Conservation (phyloP, 164 flowering plant genomes). For the Stephania japonica region DNA sequence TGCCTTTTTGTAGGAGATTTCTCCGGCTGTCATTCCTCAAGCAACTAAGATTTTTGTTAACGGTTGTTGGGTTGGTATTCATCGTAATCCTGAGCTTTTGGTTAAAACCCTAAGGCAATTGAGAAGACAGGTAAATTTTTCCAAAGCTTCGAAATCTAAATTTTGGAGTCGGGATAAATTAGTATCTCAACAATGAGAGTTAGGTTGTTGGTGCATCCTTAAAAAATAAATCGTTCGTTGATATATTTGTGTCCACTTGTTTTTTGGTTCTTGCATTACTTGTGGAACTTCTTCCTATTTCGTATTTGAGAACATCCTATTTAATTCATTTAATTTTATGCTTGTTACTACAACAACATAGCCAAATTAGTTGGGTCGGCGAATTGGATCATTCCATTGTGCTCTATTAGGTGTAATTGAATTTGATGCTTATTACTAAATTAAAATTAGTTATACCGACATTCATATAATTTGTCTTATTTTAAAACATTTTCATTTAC, state of each 20-base stretch:
- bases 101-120: slow-evolving; percentile 74
- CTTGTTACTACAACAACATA: too few relatives aligned
- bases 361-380: too few relatives aligned
- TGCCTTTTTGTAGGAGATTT: slow-evolving; percentile 65
- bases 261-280: not conserved
- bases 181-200: not conserved
- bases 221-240: not conserved
- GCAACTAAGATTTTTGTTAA: slow-evolving; percentile 96
- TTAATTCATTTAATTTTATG: too few relatives aligned
- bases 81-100: slow-evolving; percentile 92
- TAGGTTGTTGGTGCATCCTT: not conserved
- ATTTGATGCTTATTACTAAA: not conserved
- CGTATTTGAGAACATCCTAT: not conserved
- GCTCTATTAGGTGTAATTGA: not conserved
- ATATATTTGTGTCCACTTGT: not conserved
- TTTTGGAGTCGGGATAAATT: not conserved
- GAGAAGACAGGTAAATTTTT: slow-evolving; percentile 66
- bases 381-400: too few relatives aligned
- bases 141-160: not conserved
- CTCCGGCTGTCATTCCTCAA: slow-evolving; percentile 93
- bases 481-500: too few relatives aligned
- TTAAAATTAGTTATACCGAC: not conserved
- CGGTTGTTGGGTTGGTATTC: slow-evolving; percentile 98
- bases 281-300: not conserved
- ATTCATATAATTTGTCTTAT: too few relatives aligned